A percentile compares a stretch with the other conserved stretches of the same genome.
Evolutionary conservation across 1,284 basidiomycete species (phyloP).

Genomic region (Exsudoporus floridanus): DNA sequence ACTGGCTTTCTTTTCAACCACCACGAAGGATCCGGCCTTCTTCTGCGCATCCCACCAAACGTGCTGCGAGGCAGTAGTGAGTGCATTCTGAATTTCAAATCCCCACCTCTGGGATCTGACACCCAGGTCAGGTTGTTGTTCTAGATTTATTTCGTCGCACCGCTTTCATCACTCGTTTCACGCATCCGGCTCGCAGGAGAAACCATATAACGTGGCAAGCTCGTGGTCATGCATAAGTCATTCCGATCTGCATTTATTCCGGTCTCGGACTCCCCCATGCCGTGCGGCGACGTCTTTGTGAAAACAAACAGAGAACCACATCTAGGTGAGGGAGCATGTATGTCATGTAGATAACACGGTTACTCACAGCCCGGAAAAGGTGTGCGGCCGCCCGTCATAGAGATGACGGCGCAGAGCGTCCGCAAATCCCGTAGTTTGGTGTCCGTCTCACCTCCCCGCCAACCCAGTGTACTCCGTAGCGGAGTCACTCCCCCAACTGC

Average conservation of each 20-base stretch:
- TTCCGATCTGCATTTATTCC: neutral
- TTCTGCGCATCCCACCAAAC: neutral
- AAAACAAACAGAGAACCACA: neutral
- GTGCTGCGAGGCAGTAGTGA: neutral
- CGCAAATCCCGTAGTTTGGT: neutral
- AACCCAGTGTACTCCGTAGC: neutral
- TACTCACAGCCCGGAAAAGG: conserved; percentile 9
- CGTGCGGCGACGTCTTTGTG: neutral
- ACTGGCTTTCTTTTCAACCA: neutral
- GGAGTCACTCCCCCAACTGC: neutral
- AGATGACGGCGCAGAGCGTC: neutral
- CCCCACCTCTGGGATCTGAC: neutral
- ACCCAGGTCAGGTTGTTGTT: neutral
- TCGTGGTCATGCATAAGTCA: conserved; percentile 2
- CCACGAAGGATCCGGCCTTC: neutral
- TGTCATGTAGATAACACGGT: neutral
- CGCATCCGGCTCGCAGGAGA: neutral
- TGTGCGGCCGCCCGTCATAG: neutral
- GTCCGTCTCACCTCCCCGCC: neutral
- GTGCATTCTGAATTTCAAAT: neutral
- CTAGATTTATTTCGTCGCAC: neutral
- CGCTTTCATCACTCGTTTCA: neutral
- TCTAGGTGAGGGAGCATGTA: conserved; percentile 12
- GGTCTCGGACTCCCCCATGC: neutral
- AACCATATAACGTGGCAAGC: neutral